Evolutionary conservation across 2,329 filamentous ascomycete genomes (phyloP).

Genomic region (Aspergillus pseudonomiae): DNA sequence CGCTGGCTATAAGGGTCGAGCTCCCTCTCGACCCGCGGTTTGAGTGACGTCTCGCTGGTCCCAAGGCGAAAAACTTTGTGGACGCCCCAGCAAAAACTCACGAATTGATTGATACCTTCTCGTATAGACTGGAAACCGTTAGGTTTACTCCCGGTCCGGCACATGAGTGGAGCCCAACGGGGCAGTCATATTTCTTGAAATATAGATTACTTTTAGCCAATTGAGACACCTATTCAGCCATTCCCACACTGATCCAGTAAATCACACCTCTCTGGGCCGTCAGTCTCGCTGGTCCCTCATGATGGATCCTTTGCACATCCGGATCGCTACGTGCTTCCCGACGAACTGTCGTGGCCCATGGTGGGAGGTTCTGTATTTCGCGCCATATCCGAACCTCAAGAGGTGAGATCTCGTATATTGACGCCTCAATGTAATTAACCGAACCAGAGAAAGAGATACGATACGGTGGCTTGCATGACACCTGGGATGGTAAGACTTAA

Average conservation of each 20-base stretch:
- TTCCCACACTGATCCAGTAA: neutral
- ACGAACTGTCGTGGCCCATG: neutral
- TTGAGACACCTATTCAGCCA: neutral
- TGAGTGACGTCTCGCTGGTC: neutral
- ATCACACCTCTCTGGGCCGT: neutral
- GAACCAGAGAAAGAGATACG: neutral
- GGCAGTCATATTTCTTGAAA: neutral
- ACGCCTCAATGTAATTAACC: neutral
- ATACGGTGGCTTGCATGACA: neutral
- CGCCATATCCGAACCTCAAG: neutral
- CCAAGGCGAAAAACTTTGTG: neutral
- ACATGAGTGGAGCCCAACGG: slow-evolving; percentile 2
- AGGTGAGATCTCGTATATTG: neutral
- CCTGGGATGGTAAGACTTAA: neutral
- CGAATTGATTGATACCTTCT: neutral
- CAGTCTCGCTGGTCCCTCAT: neutral
- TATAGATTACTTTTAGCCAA: neutral
- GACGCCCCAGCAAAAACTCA: neutral
- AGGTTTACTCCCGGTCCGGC: neutral
- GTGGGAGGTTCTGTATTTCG: neutral
- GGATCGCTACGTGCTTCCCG: neutral
- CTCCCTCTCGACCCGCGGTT: neutral
- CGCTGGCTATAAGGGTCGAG: neutral
- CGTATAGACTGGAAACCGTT: slow-evolving; percentile 5
- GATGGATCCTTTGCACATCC: neutral